Evolutionary conservation across 2,329 filamentous ascomycete species (phyloP).

Genomic region (Sporothrix sp.): DNA sequence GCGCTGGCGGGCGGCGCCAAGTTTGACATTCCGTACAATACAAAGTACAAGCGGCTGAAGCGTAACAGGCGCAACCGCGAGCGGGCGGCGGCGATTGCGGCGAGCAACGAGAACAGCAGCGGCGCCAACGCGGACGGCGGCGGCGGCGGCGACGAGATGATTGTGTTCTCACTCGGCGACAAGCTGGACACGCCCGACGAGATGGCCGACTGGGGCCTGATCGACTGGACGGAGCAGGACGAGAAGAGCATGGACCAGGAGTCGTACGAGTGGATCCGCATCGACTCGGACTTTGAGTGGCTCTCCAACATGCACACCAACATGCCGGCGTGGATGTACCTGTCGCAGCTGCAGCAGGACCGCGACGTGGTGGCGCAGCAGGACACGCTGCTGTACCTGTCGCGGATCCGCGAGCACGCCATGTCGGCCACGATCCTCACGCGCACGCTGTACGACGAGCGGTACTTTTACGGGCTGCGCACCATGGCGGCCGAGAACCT

Average conservation of each 20-base stretch:
- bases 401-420: constrained; percentile 56
- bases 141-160: constrained; percentile 60
- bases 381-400: constrained; percentile 67
- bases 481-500: constrained; percentile 73
- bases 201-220: constrained; percentile 69
- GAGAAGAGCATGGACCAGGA: constrained; percentile 90
- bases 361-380: constrained; percentile 86
- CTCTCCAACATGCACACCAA: constrained; percentile 71
- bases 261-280: constrained; percentile 96
- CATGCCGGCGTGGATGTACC: constrained; percentile 94
- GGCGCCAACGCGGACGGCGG: neutral
- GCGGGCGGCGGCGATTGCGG: constrained; percentile 54
- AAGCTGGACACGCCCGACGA: constrained; percentile 78
- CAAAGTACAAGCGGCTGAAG: constrained; percentile 96
- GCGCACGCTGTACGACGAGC: constrained; percentile 78
- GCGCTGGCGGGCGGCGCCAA: constrained; percentile 50
- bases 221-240: constrained; percentile 82
- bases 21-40: constrained; percentile 96
- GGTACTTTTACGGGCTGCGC: constrained; percentile 91
- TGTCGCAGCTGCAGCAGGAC: constrained; percentile 94
- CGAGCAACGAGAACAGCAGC: constrained; percentile 17
- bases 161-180: constrained; percentile 80
- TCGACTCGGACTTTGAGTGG: constrained; percentile 98
- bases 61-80: constrained; percentile 75
- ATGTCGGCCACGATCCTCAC: constrained; percentile 83